Evolutionary conservation across 2,329 filamentous ascomycete genomes (phyloP).

Genomic region (Talaromyces marneffei): DNA sequence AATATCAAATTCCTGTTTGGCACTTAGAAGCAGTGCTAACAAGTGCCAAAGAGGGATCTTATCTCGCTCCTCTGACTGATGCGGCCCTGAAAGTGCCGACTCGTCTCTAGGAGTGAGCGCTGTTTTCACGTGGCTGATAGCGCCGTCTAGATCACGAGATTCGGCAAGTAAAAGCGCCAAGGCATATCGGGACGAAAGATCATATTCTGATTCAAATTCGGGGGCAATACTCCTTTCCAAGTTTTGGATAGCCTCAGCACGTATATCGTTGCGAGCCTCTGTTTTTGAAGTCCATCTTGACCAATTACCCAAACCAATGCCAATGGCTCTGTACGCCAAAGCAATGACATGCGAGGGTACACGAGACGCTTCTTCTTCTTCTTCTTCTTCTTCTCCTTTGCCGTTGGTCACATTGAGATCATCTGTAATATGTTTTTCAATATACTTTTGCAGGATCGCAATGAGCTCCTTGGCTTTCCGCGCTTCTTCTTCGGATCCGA

Average conservation of each 20-base stretch:
- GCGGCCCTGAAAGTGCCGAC: slow-evolving; percentile 18
- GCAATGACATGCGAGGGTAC: slow-evolving; percentile 60
- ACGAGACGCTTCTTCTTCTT: slow-evolving; percentile 16
- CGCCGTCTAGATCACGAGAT: slow-evolving; percentile 69
- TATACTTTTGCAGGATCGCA: slow-evolving; percentile 65
- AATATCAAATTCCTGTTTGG: slow-evolving; percentile 75
- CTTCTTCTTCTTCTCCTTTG: slow-evolving; percentile 15
- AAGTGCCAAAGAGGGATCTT: slow-evolving; percentile 88
- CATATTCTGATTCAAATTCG: slow-evolving; percentile 59
- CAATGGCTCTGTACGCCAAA: slow-evolving; percentile 75
- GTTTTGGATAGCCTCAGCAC: slow-evolving; percentile 69
- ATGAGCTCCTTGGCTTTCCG: slow-evolving; percentile 72
- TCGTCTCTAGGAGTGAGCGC: slow-evolving; percentile 47
- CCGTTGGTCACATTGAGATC: slow-evolving; percentile 19
- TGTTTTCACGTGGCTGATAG: slow-evolving; percentile 74
- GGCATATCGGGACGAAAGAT: slow-evolving; percentile 72
- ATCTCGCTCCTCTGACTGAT: slow-evolving; percentile 38
- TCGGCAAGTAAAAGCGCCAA: slow-evolving; percentile 83
- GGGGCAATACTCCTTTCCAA: slow-evolving; percentile 67
- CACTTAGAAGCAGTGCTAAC: slow-evolving; percentile 76
- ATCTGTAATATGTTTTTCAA: slow-evolving; percentile 54
- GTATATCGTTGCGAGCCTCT: slow-evolving; percentile 63
- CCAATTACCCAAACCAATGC: slow-evolving; percentile 81
- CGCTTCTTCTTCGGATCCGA: slow-evolving; percentile 66
- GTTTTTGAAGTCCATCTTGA: slow-evolving; percentile 74